Conservation (phyloP, 192 early-diverging fungal genomes). For the Mortierella alpina region DNA sequence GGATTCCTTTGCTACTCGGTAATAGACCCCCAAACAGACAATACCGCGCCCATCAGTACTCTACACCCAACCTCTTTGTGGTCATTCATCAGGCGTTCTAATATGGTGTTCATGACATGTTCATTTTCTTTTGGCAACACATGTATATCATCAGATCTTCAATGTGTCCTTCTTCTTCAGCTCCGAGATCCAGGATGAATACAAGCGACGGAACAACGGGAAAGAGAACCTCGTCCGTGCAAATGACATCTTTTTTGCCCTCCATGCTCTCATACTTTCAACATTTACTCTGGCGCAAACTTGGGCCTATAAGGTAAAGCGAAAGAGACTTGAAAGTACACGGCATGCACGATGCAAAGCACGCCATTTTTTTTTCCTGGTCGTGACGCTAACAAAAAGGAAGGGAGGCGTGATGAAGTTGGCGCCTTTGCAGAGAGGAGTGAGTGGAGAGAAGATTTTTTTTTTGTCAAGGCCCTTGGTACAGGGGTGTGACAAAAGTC, state of each 20-base stretch:
- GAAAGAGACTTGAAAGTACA: background rate
- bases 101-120: too few species aligned
- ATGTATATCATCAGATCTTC: slow-evolving; percentile 79
- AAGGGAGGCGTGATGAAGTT: too few species aligned
- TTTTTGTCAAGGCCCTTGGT: too few species aligned
- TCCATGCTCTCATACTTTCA: slow-evolving; percentile 83
- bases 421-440: too few species aligned
- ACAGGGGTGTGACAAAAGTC: too few species aligned
- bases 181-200: slow-evolving; percentile 75
- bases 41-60: too few species aligned
- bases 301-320: slow-evolving; percentile 73
- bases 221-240: slow-evolving; percentile 76
- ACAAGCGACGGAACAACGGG: slow-evolving; percentile 74
- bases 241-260: slow-evolving; percentile 89
- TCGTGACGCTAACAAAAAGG: too few species aligned
- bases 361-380: too few species aligned
- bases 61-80: too few species aligned
- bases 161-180: slow-evolving; percentile 81
- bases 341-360: too few species aligned
- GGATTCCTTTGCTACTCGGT: slow-evolving; percentile 90
- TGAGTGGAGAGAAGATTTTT: too few species aligned
- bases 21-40: slow-evolving; percentile 4
- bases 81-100: too few species aligned
- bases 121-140: background rate
- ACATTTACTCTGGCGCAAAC: slow-evolving; percentile 71